A percentile compares a stretch with the other conserved stretches of the same genome.
Conservation (phyloP, 441 rosid genomes). For the Geranium incanum region DNA sequence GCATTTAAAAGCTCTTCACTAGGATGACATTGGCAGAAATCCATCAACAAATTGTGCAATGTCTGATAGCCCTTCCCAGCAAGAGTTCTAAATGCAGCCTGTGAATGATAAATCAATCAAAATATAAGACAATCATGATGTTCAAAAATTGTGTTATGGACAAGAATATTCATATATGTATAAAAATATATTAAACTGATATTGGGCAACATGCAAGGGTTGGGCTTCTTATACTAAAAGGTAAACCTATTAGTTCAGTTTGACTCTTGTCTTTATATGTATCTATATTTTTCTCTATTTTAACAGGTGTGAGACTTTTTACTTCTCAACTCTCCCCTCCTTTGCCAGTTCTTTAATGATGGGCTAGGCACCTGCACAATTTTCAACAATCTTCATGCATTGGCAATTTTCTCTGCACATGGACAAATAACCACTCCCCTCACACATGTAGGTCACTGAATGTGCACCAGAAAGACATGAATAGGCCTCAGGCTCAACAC, state of each 20-base stretch:
- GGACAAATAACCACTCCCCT: no score
- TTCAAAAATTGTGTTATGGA: not conserved
- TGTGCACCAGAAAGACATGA: not conserved
- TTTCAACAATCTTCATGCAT: no score
- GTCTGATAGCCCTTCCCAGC: slow-evolving; percentile 98
- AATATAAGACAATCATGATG: slow-evolving; percentile 10
- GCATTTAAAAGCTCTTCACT: slow-evolving; percentile 77
- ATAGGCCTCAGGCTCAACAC: not conserved
- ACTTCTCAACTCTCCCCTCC: not conserved
- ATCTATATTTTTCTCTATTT: not conserved
- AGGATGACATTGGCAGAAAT: slow-evolving; percentile 77
- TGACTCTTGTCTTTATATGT: not conserved
- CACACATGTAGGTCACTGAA: not conserved
- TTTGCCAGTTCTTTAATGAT: no score
- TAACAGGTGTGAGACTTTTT: not conserved
- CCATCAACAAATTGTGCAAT: slow-evolving; percentile 84
- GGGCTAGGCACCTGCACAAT: no score
- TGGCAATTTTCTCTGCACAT: no score
- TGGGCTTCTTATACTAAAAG: not conserved
- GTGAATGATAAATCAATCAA: slow-evolving; percentile 22
- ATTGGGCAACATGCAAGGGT: not conserved
- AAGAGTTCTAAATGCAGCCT: slow-evolving; percentile 91
- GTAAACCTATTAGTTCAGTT: not conserved
- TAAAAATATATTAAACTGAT: no score
- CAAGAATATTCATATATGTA: not conserved